Evolutionary conservation across 148 eudicot genomes (phyloP).

Genomic region (Camellia sinensis): DNA sequence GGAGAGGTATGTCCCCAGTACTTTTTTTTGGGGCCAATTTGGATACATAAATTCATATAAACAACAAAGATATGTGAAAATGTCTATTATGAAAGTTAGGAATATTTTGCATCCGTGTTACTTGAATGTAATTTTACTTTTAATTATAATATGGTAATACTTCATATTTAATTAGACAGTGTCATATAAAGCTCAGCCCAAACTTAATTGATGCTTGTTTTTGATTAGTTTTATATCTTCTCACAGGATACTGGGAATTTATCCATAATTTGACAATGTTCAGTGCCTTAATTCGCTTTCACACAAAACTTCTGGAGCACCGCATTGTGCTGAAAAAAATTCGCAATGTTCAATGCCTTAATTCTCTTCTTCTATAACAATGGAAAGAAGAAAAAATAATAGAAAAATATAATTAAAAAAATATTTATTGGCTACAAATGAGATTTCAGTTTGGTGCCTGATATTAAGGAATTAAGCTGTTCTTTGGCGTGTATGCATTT

Average conservation of each 20-base stretch:
- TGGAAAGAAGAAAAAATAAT: too few species aligned
- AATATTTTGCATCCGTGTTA: not conserved
- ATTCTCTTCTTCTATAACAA: too few species aligned
- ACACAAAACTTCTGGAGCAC: not conserved
- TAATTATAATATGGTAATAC: not conserved
- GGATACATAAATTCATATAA: not conserved
- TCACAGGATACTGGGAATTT: not conserved
- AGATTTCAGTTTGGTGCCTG: too few species aligned
- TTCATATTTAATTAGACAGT: not conserved
- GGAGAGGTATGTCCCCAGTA: constrained; percentile 45
- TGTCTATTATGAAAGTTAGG: not conserved
- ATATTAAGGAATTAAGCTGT: too few species aligned
- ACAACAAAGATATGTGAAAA: not conserved
- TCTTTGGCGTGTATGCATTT: too few species aligned
- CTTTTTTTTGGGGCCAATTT: constrained; percentile 2
- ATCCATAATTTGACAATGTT: not conserved
- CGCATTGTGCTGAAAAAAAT: too few species aligned
- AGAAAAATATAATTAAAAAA: too few species aligned
- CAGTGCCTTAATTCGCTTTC: not conserved
- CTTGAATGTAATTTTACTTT: not conserved
- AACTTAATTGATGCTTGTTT: not conserved
- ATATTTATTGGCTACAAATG: too few species aligned
- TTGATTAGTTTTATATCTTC: not conserved
- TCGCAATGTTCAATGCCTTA: too few species aligned
- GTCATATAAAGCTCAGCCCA: not conserved